Percentiles rank a stretch among this genome's conserved stretches.
Conservation (phyloP, 2,329 filamentous ascomycete genomes). For the Fusarium proliferatum region DNA sequence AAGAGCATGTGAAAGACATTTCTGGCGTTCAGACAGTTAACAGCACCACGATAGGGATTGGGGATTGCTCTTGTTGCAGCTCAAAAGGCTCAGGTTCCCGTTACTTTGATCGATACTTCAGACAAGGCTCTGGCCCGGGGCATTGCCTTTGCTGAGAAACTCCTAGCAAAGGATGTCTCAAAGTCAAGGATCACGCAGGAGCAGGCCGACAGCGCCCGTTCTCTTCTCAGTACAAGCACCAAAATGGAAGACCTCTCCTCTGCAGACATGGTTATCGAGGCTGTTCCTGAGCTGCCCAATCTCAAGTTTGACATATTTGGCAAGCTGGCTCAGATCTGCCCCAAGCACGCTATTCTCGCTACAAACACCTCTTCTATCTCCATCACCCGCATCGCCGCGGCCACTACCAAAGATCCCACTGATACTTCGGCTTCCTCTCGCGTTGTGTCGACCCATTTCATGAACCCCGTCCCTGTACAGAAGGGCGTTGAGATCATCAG, state of each 20-base stretch:
- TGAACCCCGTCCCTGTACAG: slow-evolving; percentile 98
- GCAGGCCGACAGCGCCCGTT: slow-evolving; percentile 78
- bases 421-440: slow-evolving; percentile 85
- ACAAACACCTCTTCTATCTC: slow-evolving; percentile 99
- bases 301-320: slow-evolving; percentile 91
- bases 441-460: slow-evolving; percentile 96
- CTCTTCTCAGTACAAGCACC: slow-evolving; percentile 75
- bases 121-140: slow-evolving; percentile 90
- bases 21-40: slow-evolving; percentile 20
- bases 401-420: slow-evolving; percentile 80
- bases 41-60: slow-evolving; percentile 72
- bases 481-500: slow-evolving; percentile 98
- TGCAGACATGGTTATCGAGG: slow-evolving; percentile 98
- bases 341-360: slow-evolving; percentile 87
- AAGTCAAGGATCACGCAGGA: slow-evolving; percentile 88
- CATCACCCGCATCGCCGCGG: slow-evolving; percentile 93
- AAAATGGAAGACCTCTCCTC: slow-evolving; percentile 80
- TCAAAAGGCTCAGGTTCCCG: slow-evolving; percentile 82
- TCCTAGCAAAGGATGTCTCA: slow-evolving; percentile 90
- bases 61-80: slow-evolving; percentile 96
- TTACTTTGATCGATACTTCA: slow-evolving; percentile 86
- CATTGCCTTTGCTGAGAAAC: slow-evolving; percentile 90
- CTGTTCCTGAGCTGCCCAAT: slow-evolving; percentile 89
- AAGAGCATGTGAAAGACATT: slow-evolving; percentile 55
- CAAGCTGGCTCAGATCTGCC: slow-evolving; percentile 82